phyloP scores from a whole-genome alignment of 768 basidiomycete genomes.

The Leccinum barrowsii region DNA sequence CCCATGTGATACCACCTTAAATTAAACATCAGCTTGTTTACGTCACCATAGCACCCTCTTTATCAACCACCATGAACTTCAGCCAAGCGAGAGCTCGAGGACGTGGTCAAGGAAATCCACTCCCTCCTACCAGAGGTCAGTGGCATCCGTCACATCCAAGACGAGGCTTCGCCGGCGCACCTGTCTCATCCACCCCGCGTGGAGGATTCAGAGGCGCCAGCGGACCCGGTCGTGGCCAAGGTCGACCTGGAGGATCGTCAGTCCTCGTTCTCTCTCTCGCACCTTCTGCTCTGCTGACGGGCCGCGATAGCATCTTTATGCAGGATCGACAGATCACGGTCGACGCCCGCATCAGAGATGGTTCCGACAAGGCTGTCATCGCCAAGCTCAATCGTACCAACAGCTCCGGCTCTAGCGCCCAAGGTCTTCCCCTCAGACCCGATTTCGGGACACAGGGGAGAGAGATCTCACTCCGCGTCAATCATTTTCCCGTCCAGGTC shows the following conservation, averaged over 20 bases:
- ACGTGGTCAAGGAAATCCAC: neutral
- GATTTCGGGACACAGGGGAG: slow-evolving; percentile 41
- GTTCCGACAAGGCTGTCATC: slow-evolving; percentile 38
- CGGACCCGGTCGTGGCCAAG: slow-evolving; percentile 4
- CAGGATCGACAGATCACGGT: slow-evolving; percentile 41
- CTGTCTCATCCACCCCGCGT: neutral
- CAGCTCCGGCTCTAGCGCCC: neutral
- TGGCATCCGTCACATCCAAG: slow-evolving; percentile 15
- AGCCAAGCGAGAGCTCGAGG: neutral
- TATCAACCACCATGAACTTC: neutral
- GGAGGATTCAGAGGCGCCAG: slow-evolving; percentile 25
- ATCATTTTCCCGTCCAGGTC: slow-evolving; percentile 45
- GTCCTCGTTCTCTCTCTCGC: slow-evolving; percentile 1
- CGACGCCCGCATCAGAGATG: slow-evolving; percentile 47
- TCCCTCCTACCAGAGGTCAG: neutral
- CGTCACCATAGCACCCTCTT: neutral
- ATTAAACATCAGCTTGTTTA: neutral
- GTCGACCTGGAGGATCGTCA: slow-evolving; percentile 18
- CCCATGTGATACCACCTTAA: no score
- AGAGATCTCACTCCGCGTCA: slow-evolving; percentile 42
- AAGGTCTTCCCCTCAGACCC: slow-evolving; percentile 42
- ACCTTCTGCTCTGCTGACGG: neutral
- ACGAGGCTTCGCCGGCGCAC: slow-evolving; percentile 6
- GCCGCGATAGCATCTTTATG: slow-evolving; percentile 27
- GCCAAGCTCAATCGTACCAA: neutral